Percentiles rank a stretch among this genome's conserved stretches.
Evolutionary conservation across 768 basidiomycete species (phyloP).

Genomic region (Punctularia strigosozonata): DNA sequence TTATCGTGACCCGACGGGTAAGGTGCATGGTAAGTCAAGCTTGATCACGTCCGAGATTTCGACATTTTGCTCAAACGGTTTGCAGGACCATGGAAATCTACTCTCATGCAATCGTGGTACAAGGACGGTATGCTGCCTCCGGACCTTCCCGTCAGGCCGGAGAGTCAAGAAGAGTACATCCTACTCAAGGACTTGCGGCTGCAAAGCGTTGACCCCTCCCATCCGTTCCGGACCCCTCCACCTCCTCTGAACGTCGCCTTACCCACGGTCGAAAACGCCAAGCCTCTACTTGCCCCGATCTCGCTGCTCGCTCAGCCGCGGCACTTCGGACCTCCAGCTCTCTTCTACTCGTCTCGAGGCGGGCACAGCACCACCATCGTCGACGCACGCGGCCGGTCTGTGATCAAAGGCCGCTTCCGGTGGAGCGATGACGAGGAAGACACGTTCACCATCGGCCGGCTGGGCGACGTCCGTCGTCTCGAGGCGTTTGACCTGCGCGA

Average conservation of each 20-base stretch:
- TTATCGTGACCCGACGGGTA: constrained; percentile 74
- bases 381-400: constrained; percentile 75
- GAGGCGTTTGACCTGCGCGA: constrained; percentile 74
- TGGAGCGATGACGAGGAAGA: constrained; percentile 61
- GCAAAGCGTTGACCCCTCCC: constrained; percentile 71
- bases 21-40: constrained; percentile 53
- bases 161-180: constrained; percentile 58
- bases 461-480: constrained; percentile 76
- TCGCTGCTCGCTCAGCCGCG: constrained; percentile 68
- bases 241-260: constrained; percentile 28
- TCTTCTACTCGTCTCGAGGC: constrained; percentile 83
- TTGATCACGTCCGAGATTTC: background rate
- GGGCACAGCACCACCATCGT: constrained; percentile 85
- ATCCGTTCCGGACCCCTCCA: constrained; percentile 51
- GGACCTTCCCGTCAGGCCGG: constrained; percentile 70
- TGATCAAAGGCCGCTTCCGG: constrained; percentile 66
- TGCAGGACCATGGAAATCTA: constrained; percentile 78
- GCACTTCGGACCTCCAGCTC: constrained; percentile 77
- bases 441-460: constrained; percentile 25
- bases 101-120: constrained; percentile 84
- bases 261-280: constrained; percentile 24
- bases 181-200: constrained; percentile 64
- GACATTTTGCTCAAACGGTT: constrained; percentile 1
- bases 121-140: constrained; percentile 75
- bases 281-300: constrained; percentile 57